A percentile compares a stretch with the other conserved stretches of the same genome.
Evolutionary conservation across 2,329 filamentous ascomycete species (phyloP).

Genomic region (Colletotrichum tanaceti): DNA sequence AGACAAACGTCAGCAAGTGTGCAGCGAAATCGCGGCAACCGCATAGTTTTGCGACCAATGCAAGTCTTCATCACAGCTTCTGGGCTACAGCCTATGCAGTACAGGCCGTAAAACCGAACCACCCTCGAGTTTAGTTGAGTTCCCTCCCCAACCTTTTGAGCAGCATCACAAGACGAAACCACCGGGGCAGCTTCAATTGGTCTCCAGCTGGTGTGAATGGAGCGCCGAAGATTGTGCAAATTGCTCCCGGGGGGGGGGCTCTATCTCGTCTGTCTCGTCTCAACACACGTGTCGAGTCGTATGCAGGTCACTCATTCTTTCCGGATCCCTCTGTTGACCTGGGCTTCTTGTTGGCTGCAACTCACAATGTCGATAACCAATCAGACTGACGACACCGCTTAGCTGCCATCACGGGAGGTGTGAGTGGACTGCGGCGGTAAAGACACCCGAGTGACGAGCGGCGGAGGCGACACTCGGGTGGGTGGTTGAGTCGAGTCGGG

Average conservation of each 20-base stretch:
- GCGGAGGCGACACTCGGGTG: slow-evolving; percentile 10
- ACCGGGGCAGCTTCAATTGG: slow-evolving; percentile 6
- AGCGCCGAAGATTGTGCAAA: slow-evolving; percentile 26
- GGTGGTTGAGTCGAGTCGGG: slow-evolving; percentile 25
- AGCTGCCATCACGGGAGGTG: slow-evolving; percentile 28
- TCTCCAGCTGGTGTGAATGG: slow-evolving; percentile 18
- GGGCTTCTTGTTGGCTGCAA: slow-evolving; percentile 34
- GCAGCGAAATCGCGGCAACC: slow-evolving; percentile 33
- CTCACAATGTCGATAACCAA: slow-evolving; percentile 27
- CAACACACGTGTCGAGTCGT: slow-evolving; percentile 34
- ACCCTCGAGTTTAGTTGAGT: neutral
- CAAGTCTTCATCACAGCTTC: slow-evolving; percentile 30
- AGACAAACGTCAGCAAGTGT: slow-evolving; percentile 40
- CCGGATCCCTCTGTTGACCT: slow-evolving; percentile 9
- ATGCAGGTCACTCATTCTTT: slow-evolving; percentile 29
- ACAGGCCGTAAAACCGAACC: slow-evolving; percentile 11
- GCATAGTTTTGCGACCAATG: slow-evolving; percentile 36
- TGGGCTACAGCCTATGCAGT: slow-evolving; percentile 13
- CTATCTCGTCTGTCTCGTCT: slow-evolving; percentile 33
- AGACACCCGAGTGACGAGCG: slow-evolving; percentile 35
- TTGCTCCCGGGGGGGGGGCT: neutral
- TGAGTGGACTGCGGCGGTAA: slow-evolving; percentile 38
- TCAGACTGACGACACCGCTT: slow-evolving; percentile 23
- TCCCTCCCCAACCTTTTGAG: slow-evolving; percentile 3
- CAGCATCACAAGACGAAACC: slow-evolving; percentile 24